Base-by-base conservation (phyloP, 257 asterid species). In the Solanum pinnatisectum region DNA sequence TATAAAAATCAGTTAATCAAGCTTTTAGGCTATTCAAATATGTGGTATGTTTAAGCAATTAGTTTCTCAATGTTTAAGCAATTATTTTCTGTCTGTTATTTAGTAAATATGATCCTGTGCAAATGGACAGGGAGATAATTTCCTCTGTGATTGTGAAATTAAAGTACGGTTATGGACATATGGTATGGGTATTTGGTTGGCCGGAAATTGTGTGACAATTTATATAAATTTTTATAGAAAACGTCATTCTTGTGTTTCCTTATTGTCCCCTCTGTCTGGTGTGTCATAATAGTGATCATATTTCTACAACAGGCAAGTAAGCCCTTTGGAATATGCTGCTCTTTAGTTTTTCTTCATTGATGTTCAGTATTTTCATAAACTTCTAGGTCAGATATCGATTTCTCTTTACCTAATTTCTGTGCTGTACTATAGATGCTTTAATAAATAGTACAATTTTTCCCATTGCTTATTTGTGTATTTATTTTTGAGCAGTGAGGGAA, bases 401-500 rank as follows among this genome's bases (percentile, higher is more conserved):
- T 37, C 84, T 42, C 84, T 73, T 36, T 73, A 73, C 56, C 83
- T 76, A 4, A 76, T 76, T 74, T 8, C 56, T 22, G 10, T 76
- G 22, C n/a, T 37, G 56, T 76, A 76, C 83, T 76, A 72, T 40
- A 23, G 56, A 20, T 76, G 16, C 3, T 74, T 20, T 22, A 14
- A 2, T 36, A 20, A 10, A 7, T 60, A 8, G 68, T 52, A 22
- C 12, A 30, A 9, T 33, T 35, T 18, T 72, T 18, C 42, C 44
- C n/a, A 2, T 44, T 44, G 10, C 40, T 37, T 74, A 30, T 20
- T 23, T 25, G 10, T 73, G 36, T 37, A 23, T 84, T 67, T 23
- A 11, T 20, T 71, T 39, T 25, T 86, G 88, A 65, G 86, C 89
- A 93, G 94, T 88, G 83, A 93, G 87, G 87, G 95, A 92, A 77